Evolutionary conservation across 305 asterid genomes (phyloP), one percentile per base, ranked within the genome.

Genomic region (Rubia balearica): DNA sequence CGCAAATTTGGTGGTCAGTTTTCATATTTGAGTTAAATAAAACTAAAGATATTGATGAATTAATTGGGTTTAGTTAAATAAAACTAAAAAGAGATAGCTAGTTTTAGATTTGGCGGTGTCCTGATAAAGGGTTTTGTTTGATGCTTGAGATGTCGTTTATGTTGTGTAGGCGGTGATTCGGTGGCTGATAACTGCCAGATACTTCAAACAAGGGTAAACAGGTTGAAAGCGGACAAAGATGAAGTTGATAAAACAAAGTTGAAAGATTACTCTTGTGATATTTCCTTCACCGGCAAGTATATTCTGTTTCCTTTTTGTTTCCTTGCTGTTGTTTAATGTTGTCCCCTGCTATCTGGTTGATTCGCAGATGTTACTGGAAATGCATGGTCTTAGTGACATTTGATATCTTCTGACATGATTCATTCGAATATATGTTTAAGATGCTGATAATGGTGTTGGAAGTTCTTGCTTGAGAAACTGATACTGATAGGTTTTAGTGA

Each of bases 111-210:
- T 27, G 30, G 30, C 1, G 30, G 30, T 27, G 30, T 27, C 30
- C 30, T 27, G 30, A 0, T 27, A 27, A 27, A 2, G 30, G 30
- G 2, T 27, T 27, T 27, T 1, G 30, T 27, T 27, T n/a, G 11
- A 30, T 43, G 22, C 64, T 51, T 69, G 70, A 53, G 60, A 16
- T 43, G 61, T 11, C 40, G 19, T 55, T 74, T 38, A 57, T 77
- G 43, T 11, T 83, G 86, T 83, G 84, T 84, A 92, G 98, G 98
- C 67, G 98, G 98, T 69, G 96, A 89, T 53, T 89, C 97, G 1
- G 92, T 85, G 55, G 92, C 85, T 1, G 96, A 89, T 77, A 90
- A 93, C 81, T 93, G 98, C 75, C 98, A 93, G 85, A 93, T 93
- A 76, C 90, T 93, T 63, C 98, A 93, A 74, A 93, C 97, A 2